Evolutionary conservation across 768 basidiomycete species (phyloP), one percentile per base, ranked within the genome.

Genomic region (Boletus insuetus): DNA sequence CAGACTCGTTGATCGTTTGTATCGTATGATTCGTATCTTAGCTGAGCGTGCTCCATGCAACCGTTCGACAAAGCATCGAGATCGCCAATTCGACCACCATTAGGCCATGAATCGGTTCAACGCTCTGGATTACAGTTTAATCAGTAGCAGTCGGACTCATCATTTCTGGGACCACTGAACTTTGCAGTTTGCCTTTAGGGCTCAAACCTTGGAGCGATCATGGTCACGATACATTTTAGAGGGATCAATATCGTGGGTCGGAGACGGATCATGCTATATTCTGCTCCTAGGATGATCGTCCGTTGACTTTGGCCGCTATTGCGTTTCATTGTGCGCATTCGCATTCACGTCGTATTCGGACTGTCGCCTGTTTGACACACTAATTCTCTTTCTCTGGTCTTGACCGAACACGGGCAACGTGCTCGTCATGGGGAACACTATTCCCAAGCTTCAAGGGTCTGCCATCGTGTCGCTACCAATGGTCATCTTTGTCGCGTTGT

Each of bases 121-220:
- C 89, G 71, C 50, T 86, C 11, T 67, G 75, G 35, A 70, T 82
- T 26, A 79, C 83, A 0, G 71, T 92, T 92, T 72, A 74, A 87
- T 65, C 86, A 92, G 63, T 85, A 90, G 88, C 88, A 0, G 87
- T 91, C 29, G 89, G 89, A 1, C 79, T 91, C 31, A 86, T 91
- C 62, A 76, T 91, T 31, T 86, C 88, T 0, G 84, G 85, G 8
- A 89, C 88, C 29, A 90, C n/a, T n/a, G n/a, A n/a, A 91, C 70
- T 90, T 89, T 67, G 61, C n/a, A n/a, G 67, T 84, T 81, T 2
- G 58, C 58, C 48, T 43, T 26, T 24, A 6, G 3, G 7, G 1
- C 19, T 29, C 17, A 4, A 32, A n/a, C 17, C 2, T 37, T 38
- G 24, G 9, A 3, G 17, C 29, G 14, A 19, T 6, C 2, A 2